These are phyloP conservation scores for Rhodotorula toruloides DNA, from an alignment of 768 basidiomycete species.

Conservation along the genomic window DNA sequence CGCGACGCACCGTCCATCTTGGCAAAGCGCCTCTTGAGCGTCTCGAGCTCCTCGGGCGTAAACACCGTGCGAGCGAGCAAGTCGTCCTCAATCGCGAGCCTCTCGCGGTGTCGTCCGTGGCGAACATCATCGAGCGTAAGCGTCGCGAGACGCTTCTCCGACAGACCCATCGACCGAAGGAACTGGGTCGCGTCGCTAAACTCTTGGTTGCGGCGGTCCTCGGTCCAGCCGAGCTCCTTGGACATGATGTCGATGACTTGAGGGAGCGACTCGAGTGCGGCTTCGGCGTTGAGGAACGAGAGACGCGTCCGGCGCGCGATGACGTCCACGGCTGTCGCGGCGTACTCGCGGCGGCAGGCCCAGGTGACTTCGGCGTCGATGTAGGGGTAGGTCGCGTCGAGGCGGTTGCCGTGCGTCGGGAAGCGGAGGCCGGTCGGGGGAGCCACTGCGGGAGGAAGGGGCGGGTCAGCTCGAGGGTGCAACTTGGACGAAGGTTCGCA, in stretches of 20 bases:
- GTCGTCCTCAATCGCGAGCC: conserved; percentile 40
- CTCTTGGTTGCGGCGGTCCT: conserved; percentile 58
- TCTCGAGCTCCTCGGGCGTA: conserved; percentile 38
- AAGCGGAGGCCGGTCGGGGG: conserved; percentile 68
- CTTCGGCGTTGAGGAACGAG: conserved; percentile 84
- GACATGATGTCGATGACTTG: conserved; percentile 87
- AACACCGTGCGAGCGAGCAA: conserved; percentile 45
- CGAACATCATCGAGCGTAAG: conserved; percentile 42
- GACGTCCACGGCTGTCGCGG: conserved; percentile 83
- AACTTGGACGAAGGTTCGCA: conserved; percentile 30
- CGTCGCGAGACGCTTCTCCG: conserved; percentile 36
- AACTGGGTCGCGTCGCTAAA: conserved; percentile 61
- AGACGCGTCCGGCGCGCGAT: conserved; percentile 80
- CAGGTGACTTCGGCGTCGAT: conserved; percentile 72
- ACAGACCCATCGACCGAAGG: conserved; percentile 79
- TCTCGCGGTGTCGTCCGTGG: conserved; percentile 38
- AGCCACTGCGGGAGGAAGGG: conserved; percentile 50
- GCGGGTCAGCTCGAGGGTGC: no score
- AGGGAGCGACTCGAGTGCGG: conserved; percentile 76
- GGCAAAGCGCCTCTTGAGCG: conserved; percentile 49
- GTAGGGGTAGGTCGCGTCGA: conserved; percentile 71
- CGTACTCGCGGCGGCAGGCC: conserved; percentile 83
- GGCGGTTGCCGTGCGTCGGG: conserved; percentile 77
- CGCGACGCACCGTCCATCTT: conserved; percentile 45
- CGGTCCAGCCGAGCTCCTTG: conserved; percentile 72